phyloP scores from a whole-genome alignment of 108 stramenopile genomes.

The Fragilaria radians region DNA sequence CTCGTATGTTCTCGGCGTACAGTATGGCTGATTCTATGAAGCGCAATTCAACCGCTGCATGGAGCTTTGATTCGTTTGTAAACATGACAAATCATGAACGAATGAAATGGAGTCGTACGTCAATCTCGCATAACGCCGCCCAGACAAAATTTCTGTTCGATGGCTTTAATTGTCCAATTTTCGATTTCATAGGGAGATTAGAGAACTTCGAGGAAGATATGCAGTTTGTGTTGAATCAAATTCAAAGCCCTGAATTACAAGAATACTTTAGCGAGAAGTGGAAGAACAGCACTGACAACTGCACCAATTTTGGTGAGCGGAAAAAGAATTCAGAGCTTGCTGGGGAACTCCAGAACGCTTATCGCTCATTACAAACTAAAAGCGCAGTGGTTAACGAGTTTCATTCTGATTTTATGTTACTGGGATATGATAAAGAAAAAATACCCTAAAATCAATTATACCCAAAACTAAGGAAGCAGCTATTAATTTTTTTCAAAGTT shows the following conservation, averaged over 20 bases:
- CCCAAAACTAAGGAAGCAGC: no score
- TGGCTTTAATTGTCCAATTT: conserved; percentile 6
- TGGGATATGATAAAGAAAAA: conserved; percentile 4
- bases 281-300: not conserved
- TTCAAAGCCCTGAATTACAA: conserved; percentile 2
- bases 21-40: conserved; percentile 31
- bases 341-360: not conserved
- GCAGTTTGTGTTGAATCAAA: not conserved
- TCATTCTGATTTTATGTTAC: not conserved
- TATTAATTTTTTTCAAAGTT: no score
- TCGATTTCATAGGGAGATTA: conserved; percentile 8
- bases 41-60: not conserved
- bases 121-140: not conserved
- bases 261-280: not conserved
- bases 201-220: conserved; percentile 3
- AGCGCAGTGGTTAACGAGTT: not conserved
- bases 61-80: not conserved
- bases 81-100: conserved; percentile 4
- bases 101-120: not conserved
- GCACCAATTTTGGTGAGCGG: not conserved
- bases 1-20: conserved; percentile 26
- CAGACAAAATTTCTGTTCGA: conserved; percentile 5
- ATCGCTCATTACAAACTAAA: not conserved
- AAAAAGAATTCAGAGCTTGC: not conserved
- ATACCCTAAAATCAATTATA: no score